phyloP scores from a whole-genome alignment of 352 stramenopile species.

The Halophytophthora batemanensis region DNA sequence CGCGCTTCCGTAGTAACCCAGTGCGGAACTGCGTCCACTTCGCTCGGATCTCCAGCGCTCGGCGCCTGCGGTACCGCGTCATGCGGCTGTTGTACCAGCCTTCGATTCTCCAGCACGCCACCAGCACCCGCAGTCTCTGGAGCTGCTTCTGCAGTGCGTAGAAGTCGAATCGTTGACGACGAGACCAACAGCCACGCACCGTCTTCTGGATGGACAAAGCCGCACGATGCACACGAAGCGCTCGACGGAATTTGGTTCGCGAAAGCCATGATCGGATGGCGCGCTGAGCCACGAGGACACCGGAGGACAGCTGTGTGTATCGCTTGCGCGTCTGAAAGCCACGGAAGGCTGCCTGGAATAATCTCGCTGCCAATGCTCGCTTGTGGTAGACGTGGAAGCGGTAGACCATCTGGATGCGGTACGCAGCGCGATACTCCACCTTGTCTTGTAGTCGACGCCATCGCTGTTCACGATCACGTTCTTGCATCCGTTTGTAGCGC shows the following conservation, averaged over 20 bases:
- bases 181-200: constrained; percentile 35
- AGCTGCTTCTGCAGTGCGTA: constrained; percentile 36
- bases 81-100: constrained; percentile 35
- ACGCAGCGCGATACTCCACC: constrained; percentile 28
- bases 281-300: constrained; percentile 20
- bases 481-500: constrained; percentile 29
- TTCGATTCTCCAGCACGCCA: constrained; percentile 53
- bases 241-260: constrained; percentile 14
- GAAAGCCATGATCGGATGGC: constrained; percentile 15
- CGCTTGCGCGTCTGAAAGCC: constrained; percentile 15
- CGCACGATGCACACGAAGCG: constrained; percentile 17
- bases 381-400: constrained; percentile 24
- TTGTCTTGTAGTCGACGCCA: constrained; percentile 22
- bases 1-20: constrained; percentile 28
- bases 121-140: constrained; percentile 29
- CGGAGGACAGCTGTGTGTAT: constrained; percentile 8
- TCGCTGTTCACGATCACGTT: constrained; percentile 22
- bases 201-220: constrained; percentile 44
- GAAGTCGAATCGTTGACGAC: constrained; percentile 39
- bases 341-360: constrained; percentile 29
- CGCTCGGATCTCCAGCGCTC: constrained; percentile 21
- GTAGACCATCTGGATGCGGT: constrained; percentile 28
- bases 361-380: constrained; percentile 16
- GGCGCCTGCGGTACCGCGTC: constrained; percentile 21
- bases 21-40: constrained; percentile 32